Conservation (phyloP, 2,329 filamentous ascomycete species). For the Stagonosporopsis vannaccii region DNA sequence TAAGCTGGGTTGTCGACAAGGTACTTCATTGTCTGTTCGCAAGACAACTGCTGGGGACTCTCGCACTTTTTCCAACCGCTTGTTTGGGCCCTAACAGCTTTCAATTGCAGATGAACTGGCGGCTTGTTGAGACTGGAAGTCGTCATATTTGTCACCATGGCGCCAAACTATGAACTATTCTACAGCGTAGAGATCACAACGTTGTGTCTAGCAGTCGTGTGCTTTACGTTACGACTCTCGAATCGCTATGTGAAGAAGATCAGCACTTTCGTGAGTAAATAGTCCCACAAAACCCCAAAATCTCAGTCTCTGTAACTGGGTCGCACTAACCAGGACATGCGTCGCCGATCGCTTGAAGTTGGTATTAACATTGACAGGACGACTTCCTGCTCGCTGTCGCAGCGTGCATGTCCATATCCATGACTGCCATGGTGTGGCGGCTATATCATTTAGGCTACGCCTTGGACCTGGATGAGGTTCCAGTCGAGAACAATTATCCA, state of each 20-base stretch:
- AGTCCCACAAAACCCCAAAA: neutral
- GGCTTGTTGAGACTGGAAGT: conserved; percentile 3
- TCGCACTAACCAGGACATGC: neutral
- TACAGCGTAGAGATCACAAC: conserved; percentile 18
- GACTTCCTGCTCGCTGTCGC: conserved; percentile 12
- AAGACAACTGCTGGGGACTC: neutral
- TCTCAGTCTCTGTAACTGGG: neutral
- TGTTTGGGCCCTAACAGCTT: neutral
- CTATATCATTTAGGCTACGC: conserved; percentile 14
- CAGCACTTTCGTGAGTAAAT: conserved; percentile 8
- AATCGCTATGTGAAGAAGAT: conserved; percentile 16
- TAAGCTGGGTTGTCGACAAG: neutral
- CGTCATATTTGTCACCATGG: conserved; percentile 10
- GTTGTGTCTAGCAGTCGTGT: conserved; percentile 13
- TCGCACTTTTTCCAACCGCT: conserved; percentile 1
- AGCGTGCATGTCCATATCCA: conserved; percentile 5
- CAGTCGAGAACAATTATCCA: conserved; percentile 7
- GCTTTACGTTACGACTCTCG: conserved; percentile 12
- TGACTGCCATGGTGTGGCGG: conserved; percentile 16
- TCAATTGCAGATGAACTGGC: conserved; percentile 4
- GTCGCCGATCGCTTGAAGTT: neutral
- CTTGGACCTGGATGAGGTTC: conserved; percentile 2
- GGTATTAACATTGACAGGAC: conserved; percentile 6
- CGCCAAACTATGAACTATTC: conserved; percentile 19
- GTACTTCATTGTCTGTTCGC: conserved; percentile 6